phyloP scores from a whole-genome alignment of 345 rosid genomes.

The Pugionium cornutum region DNA sequence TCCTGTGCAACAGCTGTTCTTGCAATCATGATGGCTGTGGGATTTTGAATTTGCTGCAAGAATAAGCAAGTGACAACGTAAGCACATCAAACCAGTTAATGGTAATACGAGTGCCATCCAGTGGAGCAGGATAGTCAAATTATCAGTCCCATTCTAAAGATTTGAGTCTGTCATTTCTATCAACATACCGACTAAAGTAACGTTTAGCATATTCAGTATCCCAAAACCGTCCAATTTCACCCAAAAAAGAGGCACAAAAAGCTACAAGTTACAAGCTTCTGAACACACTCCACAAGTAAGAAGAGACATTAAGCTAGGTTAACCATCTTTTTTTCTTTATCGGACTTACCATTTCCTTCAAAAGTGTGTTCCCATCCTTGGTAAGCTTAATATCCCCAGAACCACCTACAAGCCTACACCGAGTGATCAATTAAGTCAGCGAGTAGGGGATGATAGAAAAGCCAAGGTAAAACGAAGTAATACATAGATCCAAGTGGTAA shows the following conservation, averaged over 20 bases:
- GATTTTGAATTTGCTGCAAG: slow-evolving; percentile 95
- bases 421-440: slow-evolving; percentile 5
- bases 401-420: slow-evolving; percentile 88
- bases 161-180: not conserved
- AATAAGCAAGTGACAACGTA: slow-evolving; percentile 19
- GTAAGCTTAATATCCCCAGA: slow-evolving; percentile 97
- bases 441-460: not conserved
- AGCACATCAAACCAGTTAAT: slow-evolving; percentile 20
- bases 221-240: not conserved
- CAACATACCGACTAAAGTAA: not conserved
- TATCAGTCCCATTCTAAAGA: not conserved
- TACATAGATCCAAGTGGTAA: not conserved
- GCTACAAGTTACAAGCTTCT: slow-evolving; percentile 2
- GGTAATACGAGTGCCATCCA: not conserved
- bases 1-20: slow-evolving; percentile 58
- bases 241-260: too few relatives aligned
- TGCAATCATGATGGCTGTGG: slow-evolving; percentile 98
- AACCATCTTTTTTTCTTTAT: not conserved
- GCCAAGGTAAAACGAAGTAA: not conserved
- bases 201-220: not conserved
- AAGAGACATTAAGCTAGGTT: slow-evolving; percentile 6
- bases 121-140: slow-evolving; percentile 1
- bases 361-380: slow-evolving; percentile 92
- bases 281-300: not conserved
- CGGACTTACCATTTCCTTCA: slow-evolving; percentile 82